A percentile compares a stretch with the other conserved stretches of the same genome.
Conservation (phyloP, 495 filamentous ascomycete species). For the Thozetella sp. region DNA sequence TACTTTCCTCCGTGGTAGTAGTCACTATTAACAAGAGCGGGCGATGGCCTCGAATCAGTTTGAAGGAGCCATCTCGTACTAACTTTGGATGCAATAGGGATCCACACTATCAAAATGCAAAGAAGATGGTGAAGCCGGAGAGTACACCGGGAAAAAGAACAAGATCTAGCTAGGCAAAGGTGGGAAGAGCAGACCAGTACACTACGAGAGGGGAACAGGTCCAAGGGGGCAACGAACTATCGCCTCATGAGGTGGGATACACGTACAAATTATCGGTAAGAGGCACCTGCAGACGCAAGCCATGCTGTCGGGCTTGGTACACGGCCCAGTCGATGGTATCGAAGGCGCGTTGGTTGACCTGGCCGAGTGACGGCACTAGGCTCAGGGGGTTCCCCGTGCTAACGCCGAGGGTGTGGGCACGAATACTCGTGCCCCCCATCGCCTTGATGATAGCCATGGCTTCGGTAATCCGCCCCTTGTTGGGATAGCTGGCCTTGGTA, state of each 20-base stretch:
- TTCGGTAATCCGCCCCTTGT: conserved; percentile 51
- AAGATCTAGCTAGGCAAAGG: no score
- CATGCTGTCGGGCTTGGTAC: conserved; percentile 50
- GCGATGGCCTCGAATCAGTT: background rate
- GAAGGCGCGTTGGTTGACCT: conserved; percentile 50
- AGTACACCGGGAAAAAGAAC: no score
- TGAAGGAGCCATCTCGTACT: no score
- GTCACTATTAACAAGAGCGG: conserved; percentile 26
- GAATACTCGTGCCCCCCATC: conserved; percentile 53
- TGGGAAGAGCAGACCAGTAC: no score
- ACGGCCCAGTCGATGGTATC: conserved; percentile 56
- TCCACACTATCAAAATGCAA: no score
- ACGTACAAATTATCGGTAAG: conserved; percentile 41
- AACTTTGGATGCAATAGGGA: no score
- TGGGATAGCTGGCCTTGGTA: conserved; percentile 53
- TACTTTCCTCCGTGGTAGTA: conserved; percentile 64
- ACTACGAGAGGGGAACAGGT: background rate
- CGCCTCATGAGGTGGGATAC: background rate
- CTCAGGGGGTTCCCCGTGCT: conserved; percentile 55
- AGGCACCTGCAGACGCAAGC: conserved; percentile 49
- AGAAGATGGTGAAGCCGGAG: no score
- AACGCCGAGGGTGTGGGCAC: conserved; percentile 55
- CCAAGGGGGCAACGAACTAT: background rate
- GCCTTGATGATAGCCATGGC: conserved; percentile 52
- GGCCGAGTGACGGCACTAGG: conserved; percentile 42